Conservation (phyloP, 176 grass and related monocot genomes). For the Thinopyrum elongatum region DNA sequence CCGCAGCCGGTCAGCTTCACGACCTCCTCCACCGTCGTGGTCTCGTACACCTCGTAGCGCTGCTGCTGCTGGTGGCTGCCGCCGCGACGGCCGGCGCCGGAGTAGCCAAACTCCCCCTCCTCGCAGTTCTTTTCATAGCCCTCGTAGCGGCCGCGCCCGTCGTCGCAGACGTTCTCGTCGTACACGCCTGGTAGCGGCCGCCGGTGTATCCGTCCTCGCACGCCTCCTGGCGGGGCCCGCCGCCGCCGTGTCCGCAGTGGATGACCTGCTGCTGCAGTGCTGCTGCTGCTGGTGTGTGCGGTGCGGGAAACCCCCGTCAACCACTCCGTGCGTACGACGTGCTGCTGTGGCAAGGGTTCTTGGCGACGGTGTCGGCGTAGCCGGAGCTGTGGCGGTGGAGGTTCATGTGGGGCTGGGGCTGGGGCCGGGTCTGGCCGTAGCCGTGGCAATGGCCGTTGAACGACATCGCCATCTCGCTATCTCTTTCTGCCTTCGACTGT, state of each 20-base stretch:
- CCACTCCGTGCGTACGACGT: background rate
- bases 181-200: background rate
- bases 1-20: background rate
- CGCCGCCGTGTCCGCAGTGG: no score
- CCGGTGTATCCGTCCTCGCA: background rate
- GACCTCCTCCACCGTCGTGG: background rate
- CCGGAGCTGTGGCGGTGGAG: background rate
- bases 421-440: background rate
- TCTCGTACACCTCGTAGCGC: background rate
- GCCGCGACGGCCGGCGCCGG: background rate
- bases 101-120: background rate
- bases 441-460: background rate
- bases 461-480: background rate
- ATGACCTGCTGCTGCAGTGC: background rate
- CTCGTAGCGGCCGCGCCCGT: background rate
- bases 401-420: background rate
- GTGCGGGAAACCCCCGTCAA: background rate
- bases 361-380: background rate
- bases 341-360: background rate
- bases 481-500: background rate
- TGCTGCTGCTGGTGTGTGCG: background rate
- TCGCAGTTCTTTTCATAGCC: background rate
- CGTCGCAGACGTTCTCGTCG: no score
- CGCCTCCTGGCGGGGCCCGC: background rate
- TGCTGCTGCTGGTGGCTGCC: background rate